phyloP scores from a whole-genome alignment of 164 flowering plant species.

The Vitis rupestris region DNA sequence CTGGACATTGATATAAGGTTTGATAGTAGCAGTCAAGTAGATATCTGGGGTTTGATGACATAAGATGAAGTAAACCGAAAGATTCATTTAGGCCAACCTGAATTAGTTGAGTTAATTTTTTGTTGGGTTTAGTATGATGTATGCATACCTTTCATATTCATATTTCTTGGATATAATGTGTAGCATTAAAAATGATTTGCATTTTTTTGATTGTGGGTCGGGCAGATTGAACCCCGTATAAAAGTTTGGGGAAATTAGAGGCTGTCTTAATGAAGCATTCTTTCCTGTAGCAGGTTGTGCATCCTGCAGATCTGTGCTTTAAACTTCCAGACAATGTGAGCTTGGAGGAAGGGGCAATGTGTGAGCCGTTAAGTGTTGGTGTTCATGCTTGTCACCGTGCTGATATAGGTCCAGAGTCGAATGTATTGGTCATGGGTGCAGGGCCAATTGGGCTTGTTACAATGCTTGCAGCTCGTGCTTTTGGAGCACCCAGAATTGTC shows the following conservation, averaged over 20 bases:
- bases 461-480: constrained; percentile 84
- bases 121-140: too few relatives aligned
- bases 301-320: constrained; percentile 87
- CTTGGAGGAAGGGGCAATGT: constrained; percentile 99
- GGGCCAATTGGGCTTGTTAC: constrained; percentile 97
- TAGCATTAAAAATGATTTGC: neutral
- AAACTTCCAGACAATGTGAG: constrained; percentile 91
- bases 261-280: neutral
- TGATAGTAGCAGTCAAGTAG: neutral
- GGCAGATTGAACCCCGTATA: too few relatives aligned
- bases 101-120: too few relatives aligned
- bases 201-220: too few relatives aligned
- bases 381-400: constrained; percentile 94
- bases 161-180: neutral
- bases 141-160: neutral
- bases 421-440: constrained; percentile 84
- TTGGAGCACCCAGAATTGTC: constrained; percentile 77
- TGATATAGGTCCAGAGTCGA: constrained; percentile 74
- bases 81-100: too few relatives aligned
- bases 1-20: neutral
- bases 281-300: constrained; percentile 61
- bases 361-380: constrained; percentile 96
- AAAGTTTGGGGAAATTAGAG: neutral
- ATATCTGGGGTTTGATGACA: neutral
- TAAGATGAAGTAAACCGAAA: neutral